Evolutionary conservation across 2,329 filamentous ascomycete species (phyloP).

Genomic region (Tolypocladium inflatum): DNA sequence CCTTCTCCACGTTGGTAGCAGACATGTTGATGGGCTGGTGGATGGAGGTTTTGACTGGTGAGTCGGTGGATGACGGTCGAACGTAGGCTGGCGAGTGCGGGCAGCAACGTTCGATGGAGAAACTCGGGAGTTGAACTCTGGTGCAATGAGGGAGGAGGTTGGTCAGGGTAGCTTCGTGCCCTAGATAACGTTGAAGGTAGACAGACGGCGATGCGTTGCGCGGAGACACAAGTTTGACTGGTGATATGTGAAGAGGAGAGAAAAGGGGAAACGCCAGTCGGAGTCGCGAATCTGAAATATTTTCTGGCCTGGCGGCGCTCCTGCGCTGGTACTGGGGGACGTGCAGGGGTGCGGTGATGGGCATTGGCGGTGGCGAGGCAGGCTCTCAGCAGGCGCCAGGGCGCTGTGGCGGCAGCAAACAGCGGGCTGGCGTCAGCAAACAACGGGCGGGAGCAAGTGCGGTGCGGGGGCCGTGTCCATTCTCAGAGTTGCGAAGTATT

Average conservation of each 20-base stretch:
- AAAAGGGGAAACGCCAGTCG: conserved; percentile 17
- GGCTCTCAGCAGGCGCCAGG: background rate
- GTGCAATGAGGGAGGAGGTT: conserved; percentile 50
- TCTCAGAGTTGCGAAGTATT: too few species aligned
- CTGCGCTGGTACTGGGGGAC: background rate
- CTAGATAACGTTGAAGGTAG: conserved; percentile 50
- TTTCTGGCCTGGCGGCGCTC: conserved; percentile 19
- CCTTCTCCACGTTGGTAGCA: conserved; percentile 56
- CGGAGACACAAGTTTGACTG: conserved; percentile 35
- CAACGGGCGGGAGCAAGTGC: background rate
- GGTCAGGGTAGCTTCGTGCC: conserved; percentile 82
- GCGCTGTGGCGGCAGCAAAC: background rate
- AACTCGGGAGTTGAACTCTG: conserved; percentile 53
- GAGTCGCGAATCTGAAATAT: conserved; percentile 30
- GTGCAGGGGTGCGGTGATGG: background rate
- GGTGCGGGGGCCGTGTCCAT: background rate
- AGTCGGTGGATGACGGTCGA: conserved; percentile 31
- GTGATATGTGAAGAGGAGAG: conserved; percentile 31
- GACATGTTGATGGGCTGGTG: conserved; percentile 65
- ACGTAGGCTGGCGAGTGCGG: conserved; percentile 21
- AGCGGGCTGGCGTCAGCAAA: background rate
- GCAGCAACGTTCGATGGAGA: conserved; percentile 34
- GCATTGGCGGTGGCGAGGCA: background rate
- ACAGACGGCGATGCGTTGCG: conserved; percentile 38
- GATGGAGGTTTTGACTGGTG: conserved; percentile 36